These are phyloP conservation scores for Trametes cinnabarina DNA, from an alignment of 768 basidiomycete genomes.

Conservation along the genomic window DNA sequence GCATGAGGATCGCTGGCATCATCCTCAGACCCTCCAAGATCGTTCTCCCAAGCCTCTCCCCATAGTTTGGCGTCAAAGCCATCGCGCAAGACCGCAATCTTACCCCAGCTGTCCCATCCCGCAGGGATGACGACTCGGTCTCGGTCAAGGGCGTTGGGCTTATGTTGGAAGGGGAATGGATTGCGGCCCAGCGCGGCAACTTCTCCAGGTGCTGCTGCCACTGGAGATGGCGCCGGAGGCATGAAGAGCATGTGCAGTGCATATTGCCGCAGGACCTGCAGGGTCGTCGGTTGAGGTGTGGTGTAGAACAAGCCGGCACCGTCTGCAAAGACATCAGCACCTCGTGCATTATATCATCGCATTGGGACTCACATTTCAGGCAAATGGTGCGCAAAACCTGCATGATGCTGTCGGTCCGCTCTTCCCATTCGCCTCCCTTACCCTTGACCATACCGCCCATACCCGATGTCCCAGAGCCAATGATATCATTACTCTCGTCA, in stretches of 20 bases:
- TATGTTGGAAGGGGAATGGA: conserved; percentile 82
- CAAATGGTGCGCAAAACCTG: conserved; percentile 92
- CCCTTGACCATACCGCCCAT: conserved; percentile 92
- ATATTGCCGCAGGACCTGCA: conserved; percentile 78
- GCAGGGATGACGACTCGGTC: conserved; percentile 90
- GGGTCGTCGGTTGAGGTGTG: conserved; percentile 72
- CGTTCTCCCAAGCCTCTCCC: conserved; percentile 79
- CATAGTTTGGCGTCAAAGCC: conserved; percentile 83
- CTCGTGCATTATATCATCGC: not conserved
- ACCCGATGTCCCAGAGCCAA: conserved; percentile 67
- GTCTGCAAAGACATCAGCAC: conserved; percentile 45
- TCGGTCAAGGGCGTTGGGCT: conserved; percentile 90
- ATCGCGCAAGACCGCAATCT: conserved; percentile 86
- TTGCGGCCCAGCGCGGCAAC: conserved; percentile 58
- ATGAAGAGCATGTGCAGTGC: conserved; percentile 78
- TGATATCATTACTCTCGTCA: conserved; percentile 74
- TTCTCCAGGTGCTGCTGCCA: conserved; percentile 33
- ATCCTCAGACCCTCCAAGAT: conserved; percentile 46
- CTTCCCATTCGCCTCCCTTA: conserved; percentile 92
- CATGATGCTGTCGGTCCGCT: conserved; percentile 92
- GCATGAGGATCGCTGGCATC: conserved; percentile 51
- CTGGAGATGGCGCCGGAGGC: conserved; percentile 58
- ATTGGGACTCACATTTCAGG: conserved; percentile 75
- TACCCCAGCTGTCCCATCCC: conserved; percentile 99
- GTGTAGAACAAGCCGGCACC: conserved; percentile 93